A percentile compares a stretch with the other conserved stretches of the same genome.
These are phyloP conservation scores for Auricularia sp. DNA, from an alignment of 768 basidiomycete species.

Conservation along the genomic window DNA sequence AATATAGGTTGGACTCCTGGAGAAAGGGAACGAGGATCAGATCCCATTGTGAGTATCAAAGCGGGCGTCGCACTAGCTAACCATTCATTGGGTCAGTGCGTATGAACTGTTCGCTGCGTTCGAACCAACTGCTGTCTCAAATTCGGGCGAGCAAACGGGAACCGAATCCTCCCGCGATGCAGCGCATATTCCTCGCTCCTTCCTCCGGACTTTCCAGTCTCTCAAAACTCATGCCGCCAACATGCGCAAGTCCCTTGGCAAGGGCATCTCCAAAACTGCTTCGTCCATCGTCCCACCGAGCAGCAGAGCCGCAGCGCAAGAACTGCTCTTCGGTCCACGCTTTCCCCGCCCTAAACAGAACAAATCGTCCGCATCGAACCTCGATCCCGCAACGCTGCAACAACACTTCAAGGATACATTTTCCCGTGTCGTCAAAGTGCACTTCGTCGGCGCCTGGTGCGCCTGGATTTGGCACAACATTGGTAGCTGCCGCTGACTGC, in stretches of 20 bases:
- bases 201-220: no score
- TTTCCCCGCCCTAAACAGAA: conserved; percentile 3
- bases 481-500: neutral
- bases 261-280: no score
- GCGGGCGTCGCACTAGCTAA: neutral
- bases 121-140: no score
- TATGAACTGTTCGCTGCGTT: conserved; percentile 27
- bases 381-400: neutral
- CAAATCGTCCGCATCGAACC: neutral
- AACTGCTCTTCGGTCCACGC: no score
- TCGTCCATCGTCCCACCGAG: no score
- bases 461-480: neutral
- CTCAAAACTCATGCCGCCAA: no score
- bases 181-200: no score
- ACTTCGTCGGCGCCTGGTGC: conserved; percentile 38
- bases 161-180: no score
- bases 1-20: conserved; percentile 31
- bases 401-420: conserved; percentile 27
- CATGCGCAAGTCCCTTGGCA: no score
- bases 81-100: conserved; percentile 17
- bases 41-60: conserved; percentile 25
- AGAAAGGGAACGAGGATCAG: conserved; percentile 30
- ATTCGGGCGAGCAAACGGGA: no score
- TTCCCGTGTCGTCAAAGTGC: conserved; percentile 26
- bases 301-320: no score